phyloP scores from a whole-genome alignment of 2,329 filamentous ascomycete genomes.

The Aspergillus sclerotialis region DNA sequence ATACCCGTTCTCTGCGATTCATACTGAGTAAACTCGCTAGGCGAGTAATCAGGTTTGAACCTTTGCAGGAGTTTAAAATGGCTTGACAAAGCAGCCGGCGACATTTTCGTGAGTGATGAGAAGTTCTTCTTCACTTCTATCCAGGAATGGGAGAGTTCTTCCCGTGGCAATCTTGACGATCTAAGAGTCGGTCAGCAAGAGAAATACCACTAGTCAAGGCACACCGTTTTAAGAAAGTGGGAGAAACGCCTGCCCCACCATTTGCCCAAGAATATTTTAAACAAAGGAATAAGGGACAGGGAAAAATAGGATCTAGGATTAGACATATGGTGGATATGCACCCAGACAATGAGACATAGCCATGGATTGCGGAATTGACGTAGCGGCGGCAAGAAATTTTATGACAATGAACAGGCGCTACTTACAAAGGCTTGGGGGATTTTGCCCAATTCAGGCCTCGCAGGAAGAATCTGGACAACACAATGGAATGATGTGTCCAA shows the following conservation, averaged over 20 bases:
- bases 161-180: slow-evolving; percentile 12
- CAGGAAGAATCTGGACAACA: slow-evolving; percentile 19
- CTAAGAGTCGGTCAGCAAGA: slow-evolving; percentile 16
- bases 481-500: slow-evolving; percentile 16
- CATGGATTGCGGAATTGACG: slow-evolving; percentile 1
- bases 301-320: neutral
- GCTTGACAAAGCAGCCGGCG: slow-evolving; percentile 40
- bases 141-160: slow-evolving; percentile 12
- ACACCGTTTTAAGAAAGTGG: slow-evolving; percentile 3
- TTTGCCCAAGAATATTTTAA: no score
- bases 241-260: neutral
- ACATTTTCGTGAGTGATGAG: slow-evolving; percentile 43
- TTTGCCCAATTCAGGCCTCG: slow-evolving; percentile 21
- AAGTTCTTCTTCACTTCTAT: slow-evolving; percentile 5
- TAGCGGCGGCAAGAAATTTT: neutral
- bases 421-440: slow-evolving; percentile 23
- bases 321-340: neutral
- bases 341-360: slow-evolving; percentile 2
- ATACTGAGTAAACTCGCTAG: slow-evolving; percentile 86
- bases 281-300: slow-evolving; percentile 8
- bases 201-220: slow-evolving; percentile 2
- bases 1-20: slow-evolving; percentile 90
- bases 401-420: slow-evolving; percentile 6
- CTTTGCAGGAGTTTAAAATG: slow-evolving; percentile 78
- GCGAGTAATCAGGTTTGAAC: slow-evolving; percentile 85